These are phyloP conservation scores for Exophiala alcalophila DNA, from an alignment of 2,329 filamentous ascomycete species.

Conservation along the genomic window DNA sequence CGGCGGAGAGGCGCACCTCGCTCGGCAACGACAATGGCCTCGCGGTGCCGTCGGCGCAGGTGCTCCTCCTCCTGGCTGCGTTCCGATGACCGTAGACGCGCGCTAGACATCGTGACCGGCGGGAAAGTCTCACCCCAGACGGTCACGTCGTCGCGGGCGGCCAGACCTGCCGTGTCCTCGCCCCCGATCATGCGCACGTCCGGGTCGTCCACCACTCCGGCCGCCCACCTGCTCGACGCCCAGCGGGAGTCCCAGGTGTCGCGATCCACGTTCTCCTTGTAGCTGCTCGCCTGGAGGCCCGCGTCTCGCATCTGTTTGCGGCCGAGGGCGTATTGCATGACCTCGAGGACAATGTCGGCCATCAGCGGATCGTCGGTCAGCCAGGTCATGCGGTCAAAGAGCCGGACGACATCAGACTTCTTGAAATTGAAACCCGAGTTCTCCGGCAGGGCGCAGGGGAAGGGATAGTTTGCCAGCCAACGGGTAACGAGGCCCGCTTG, in stretches of 20 bases:
- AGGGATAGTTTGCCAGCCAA: conserved; percentile 72
- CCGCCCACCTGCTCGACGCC: not conserved
- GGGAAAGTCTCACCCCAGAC: conserved; percentile 11
- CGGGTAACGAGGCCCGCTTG: conserved; percentile 65
- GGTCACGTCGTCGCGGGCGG: conserved; percentile 4
- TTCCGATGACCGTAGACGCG: conserved; percentile 17
- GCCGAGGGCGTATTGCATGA: conserved; percentile 40
- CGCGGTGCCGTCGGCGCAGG: conserved; percentile 70
- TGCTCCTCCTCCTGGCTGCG: conserved; percentile 52
- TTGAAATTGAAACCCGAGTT: conserved; percentile 46
- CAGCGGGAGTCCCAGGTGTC: conserved; percentile 3
- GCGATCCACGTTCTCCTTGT: conserved; percentile 33
- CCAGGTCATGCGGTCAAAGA: conserved; percentile 40
- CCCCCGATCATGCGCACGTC: conserved; percentile 53
- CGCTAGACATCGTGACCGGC: conserved; percentile 4
- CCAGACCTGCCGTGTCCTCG: conserved; percentile 47
- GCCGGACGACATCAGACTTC: conserved; percentile 39
- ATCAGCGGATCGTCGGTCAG: conserved; percentile 44
- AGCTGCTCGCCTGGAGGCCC: conserved; percentile 43
- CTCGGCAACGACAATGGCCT: conserved; percentile 89
- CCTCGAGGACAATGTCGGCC: conserved; percentile 42
- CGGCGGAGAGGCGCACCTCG: conserved; percentile 71
- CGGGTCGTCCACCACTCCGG: conserved; percentile 49
- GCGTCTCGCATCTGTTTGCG: conserved; percentile 42
- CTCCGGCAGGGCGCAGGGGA: conserved; percentile 52